Percentiles rank a stretch among this genome's conserved stretches.
Evolutionary conservation across 2,329 filamentous ascomycete species (phyloP).

Genomic region (Beauveria asiatica): DNA sequence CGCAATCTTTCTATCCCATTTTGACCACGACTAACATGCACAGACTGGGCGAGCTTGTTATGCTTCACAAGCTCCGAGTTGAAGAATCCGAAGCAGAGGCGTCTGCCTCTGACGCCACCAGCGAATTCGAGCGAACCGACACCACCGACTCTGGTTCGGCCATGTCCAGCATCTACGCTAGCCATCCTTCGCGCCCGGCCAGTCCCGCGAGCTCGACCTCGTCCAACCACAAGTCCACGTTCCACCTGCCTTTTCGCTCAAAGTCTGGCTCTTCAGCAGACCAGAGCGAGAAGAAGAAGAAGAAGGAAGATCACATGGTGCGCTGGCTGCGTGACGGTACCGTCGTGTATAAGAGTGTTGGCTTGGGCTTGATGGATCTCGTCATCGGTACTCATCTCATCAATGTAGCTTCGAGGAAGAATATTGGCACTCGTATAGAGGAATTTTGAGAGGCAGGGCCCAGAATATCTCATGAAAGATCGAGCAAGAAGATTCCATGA

Average conservation of each 20-base stretch:
- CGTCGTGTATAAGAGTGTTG: slow-evolving; percentile 62
- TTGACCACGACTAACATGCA: slow-evolving; percentile 10
- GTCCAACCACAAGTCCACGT: slow-evolving; percentile 25
- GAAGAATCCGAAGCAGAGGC: slow-evolving; percentile 30
- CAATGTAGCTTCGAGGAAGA: slow-evolving; percentile 44
- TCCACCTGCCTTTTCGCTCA: slow-evolving; percentile 24
- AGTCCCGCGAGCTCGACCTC: slow-evolving; percentile 26
- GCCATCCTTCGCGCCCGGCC: slow-evolving; percentile 18
- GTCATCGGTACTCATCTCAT: slow-evolving; percentile 52
- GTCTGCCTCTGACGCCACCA: slow-evolving; percentile 21
- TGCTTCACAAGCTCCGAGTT: slow-evolving; percentile 42
- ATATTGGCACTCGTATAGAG: slow-evolving; percentile 44
- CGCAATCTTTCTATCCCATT: slow-evolving; percentile 9
- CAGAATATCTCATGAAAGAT: background rate
- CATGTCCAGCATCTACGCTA: slow-evolving; percentile 33
- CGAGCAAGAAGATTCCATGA: background rate
- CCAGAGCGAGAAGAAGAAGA: slow-evolving; percentile 28
- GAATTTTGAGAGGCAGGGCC: slow-evolving; percentile 34
- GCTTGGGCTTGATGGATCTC: slow-evolving; percentile 58
- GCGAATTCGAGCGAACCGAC: slow-evolving; percentile 25
- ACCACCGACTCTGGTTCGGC: slow-evolving; percentile 25
- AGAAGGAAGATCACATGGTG: slow-evolving; percentile 41
- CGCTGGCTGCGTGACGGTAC: slow-evolving; percentile 53
- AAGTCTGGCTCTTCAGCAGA: slow-evolving; percentile 19
- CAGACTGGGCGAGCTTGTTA: slow-evolving; percentile 68